These are phyloP conservation scores for Avena atlantica DNA, from an alignment of 176 grass and related monocot species.

Conservation along the genomic window DNA sequence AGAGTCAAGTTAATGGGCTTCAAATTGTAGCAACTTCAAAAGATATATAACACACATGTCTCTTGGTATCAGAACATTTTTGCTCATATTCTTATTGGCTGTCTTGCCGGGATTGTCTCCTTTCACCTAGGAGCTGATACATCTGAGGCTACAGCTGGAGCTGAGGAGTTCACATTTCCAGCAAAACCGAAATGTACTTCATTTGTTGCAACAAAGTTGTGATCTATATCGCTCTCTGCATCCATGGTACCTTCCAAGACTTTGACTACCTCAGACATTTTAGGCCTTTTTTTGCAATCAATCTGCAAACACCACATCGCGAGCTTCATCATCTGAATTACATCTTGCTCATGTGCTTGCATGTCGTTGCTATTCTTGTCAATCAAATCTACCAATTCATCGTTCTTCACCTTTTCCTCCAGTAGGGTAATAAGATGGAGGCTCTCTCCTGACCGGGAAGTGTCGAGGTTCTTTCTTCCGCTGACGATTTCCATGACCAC, in stretches of 20 bases:
- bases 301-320: slow-evolving; percentile 50
- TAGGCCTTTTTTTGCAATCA: slow-evolving; percentile 27
- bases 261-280: slow-evolving; percentile 45
- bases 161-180: neutral
- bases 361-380: neutral
- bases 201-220: neutral
- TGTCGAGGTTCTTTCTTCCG: slow-evolving; percentile 5
- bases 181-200: neutral
- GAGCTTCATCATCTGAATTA: slow-evolving; percentile 2
- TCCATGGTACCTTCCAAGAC: slow-evolving; percentile 41
- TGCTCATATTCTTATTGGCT: neutral
- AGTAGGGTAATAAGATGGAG: neutral
- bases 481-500: neutral
- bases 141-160: neutral
- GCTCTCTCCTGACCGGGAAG: neutral
- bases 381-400: neutral
- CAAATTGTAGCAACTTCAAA: neutral
- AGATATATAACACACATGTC: neutral
- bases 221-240: neutral
- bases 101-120: neutral
- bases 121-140: neutral
- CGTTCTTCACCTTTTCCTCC: slow-evolving; percentile 1
- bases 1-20: neutral
- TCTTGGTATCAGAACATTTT: neutral
- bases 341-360: neutral